These are phyloP conservation scores for Aspergillus sp. DNA, from an alignment of 2,329 filamentous ascomycete genomes.

Conservation along the genomic window DNA sequence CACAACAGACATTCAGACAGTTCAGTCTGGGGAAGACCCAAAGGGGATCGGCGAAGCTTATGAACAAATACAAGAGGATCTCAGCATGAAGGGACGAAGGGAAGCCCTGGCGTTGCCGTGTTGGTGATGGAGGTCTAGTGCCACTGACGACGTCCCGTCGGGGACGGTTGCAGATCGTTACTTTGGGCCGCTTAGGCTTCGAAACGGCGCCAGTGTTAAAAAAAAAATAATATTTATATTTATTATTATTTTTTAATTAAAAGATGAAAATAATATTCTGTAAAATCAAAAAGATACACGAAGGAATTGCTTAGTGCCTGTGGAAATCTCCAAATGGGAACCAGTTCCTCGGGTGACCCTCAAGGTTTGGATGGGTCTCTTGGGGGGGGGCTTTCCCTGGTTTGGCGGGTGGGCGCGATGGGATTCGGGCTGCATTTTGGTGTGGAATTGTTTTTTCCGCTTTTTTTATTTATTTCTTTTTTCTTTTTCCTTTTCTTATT, in stretches of 20 bases:
- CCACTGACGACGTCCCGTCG: slow-evolving; percentile 43
- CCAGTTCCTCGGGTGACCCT: slow-evolving; percentile 34
- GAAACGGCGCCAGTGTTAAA: slow-evolving; percentile 26
- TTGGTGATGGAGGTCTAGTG: slow-evolving; percentile 28
- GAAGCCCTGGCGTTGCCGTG: slow-evolving; percentile 25
- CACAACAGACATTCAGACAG: slow-evolving; percentile 13
- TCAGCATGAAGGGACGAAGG: slow-evolving; percentile 31
- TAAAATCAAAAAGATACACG: neutral
- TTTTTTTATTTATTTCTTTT: slow-evolving; percentile 9
- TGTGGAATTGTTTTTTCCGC: slow-evolving; percentile 9
- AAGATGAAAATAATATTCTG: slow-evolving; percentile 2
- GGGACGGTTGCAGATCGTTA: slow-evolving; percentile 40
- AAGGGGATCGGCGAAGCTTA: slow-evolving; percentile 47
- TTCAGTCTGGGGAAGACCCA: slow-evolving; percentile 35
- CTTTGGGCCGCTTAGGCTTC: slow-evolving; percentile 27
- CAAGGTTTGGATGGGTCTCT: slow-evolving; percentile 18
- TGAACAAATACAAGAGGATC: slow-evolving; percentile 36
- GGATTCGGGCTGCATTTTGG: too few relatives aligned
- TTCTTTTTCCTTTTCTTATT: neutral
- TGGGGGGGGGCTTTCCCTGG: slow-evolving; percentile 10
- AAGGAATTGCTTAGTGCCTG: slow-evolving; percentile 10
- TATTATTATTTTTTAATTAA: slow-evolving; percentile 2
- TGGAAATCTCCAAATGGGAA: slow-evolving; percentile 26
- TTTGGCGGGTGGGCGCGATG: slow-evolving; percentile 4
- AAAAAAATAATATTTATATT: slow-evolving; percentile 14